These are phyloP conservation scores for Podosphaera xanthii DNA, from an alignment of 2,329 filamentous ascomycete genomes.

Conservation along the genomic window DNA sequence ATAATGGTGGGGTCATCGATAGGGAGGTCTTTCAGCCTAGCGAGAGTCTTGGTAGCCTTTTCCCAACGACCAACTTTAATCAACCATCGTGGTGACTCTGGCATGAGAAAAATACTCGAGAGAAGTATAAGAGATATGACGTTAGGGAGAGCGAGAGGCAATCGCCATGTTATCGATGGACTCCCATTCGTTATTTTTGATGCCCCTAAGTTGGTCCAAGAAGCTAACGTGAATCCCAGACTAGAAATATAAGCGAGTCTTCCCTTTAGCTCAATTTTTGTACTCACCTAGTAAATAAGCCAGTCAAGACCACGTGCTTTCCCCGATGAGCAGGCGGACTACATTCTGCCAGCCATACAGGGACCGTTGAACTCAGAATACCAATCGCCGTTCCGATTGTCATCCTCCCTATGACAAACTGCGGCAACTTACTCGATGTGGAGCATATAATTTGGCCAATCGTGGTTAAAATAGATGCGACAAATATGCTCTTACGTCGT, in stretches of 20 bases:
- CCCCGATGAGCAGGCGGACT: slow-evolving; percentile 22
- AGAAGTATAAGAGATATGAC: slow-evolving; percentile 26
- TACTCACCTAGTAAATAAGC: slow-evolving; percentile 15
- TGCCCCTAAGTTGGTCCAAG: slow-evolving; percentile 25
- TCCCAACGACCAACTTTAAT: slow-evolving; percentile 29
- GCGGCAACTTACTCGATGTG: slow-evolving; percentile 16
- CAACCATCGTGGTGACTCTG: slow-evolving; percentile 26
- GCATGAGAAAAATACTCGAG: slow-evolving; percentile 6
- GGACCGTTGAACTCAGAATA: slow-evolving; percentile 25
- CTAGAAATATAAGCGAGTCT: slow-evolving; percentile 5
- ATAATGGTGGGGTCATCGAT: slow-evolving; percentile 36
- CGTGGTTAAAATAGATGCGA: background rate
- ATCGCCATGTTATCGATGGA: slow-evolving; percentile 50
- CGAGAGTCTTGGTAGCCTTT: slow-evolving; percentile 31
- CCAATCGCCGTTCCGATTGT: slow-evolving; percentile 29
- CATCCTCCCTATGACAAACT: slow-evolving; percentile 30
- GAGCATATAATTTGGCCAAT: background rate
- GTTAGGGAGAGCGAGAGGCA: slow-evolving; percentile 65
- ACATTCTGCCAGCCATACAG: slow-evolving; percentile 42
- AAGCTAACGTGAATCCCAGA: slow-evolving; percentile 19
- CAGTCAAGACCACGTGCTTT: slow-evolving; percentile 19
- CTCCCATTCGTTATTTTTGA: slow-evolving; percentile 13
- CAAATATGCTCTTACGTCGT: background rate
- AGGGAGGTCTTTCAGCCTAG: slow-evolving; percentile 34
- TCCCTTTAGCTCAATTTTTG: background rate